phyloP scores from a whole-genome alignment of 2,329 filamentous ascomycete genomes.

The Colletotrichum sp. region DNA sequence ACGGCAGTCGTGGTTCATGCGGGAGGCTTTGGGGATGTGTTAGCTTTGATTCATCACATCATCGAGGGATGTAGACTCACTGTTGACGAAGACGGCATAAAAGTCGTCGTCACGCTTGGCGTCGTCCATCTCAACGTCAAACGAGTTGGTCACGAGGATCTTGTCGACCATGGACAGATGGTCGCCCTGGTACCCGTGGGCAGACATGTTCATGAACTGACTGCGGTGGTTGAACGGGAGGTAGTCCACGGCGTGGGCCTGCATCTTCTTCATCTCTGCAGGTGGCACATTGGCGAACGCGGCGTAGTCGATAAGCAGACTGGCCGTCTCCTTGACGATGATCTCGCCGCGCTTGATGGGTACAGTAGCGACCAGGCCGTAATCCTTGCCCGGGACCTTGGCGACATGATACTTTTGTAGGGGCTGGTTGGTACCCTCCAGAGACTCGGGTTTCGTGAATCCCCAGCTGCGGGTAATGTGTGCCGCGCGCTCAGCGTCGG shows the following conservation, averaged over 20 bases:
- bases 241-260: conserved; percentile 32
- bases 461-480: conserved; percentile 29
- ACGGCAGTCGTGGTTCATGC: conserved; percentile 51
- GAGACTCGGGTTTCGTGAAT: conserved; percentile 28
- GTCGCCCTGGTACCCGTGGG: conserved; percentile 31
- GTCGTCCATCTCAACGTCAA: conserved; percentile 39
- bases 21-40: conserved; percentile 31
- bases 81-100: conserved; percentile 43
- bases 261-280: conserved; percentile 31
- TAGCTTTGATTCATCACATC: not conserved
- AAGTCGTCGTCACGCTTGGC: conserved; percentile 33
- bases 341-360: conserved; percentile 39
- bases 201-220: conserved; percentile 40
- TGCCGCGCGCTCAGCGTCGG: conserved; percentile 34
- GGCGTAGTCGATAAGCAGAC: conserved; percentile 43
- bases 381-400: conserved; percentile 49
- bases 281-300: conserved; percentile 33
- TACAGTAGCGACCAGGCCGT: conserved; percentile 38
- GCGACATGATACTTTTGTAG: conserved; percentile 34
- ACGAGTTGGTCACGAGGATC: conserved; percentile 42
- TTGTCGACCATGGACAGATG: conserved; percentile 34
- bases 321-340: conserved; percentile 42
- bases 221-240: conserved; percentile 34
- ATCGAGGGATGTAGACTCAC: conserved; percentile 22
- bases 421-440: conserved; percentile 27